Evolutionary conservation across 1,284 basidiomycete species (phyloP).

Genomic region (Apiotrichum siamense): DNA sequence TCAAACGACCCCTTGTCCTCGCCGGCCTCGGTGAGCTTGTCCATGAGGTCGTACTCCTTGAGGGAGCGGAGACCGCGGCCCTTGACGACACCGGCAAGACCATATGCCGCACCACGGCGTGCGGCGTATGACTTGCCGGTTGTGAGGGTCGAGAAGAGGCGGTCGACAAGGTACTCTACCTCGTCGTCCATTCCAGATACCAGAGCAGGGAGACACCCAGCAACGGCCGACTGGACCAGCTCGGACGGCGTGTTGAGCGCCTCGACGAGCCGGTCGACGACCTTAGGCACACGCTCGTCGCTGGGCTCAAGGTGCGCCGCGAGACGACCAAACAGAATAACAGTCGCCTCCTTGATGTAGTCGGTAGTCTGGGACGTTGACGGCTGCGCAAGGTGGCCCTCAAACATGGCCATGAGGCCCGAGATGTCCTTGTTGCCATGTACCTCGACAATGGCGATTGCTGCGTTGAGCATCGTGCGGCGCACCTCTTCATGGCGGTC

Average conservation of each 20-base stretch:
- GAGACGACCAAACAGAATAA: constrained; percentile 89
- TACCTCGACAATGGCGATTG: constrained; percentile 71
- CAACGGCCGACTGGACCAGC: constrained; percentile 92
- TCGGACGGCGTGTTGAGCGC: constrained; percentile 93
- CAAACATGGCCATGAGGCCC: constrained; percentile 76
- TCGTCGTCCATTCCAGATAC: constrained; percentile 64
- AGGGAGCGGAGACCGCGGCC: constrained; percentile 81
- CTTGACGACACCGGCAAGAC: constrained; percentile 84
- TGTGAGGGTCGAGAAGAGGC: constrained; percentile 69
- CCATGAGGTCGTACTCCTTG: constrained; percentile 75
- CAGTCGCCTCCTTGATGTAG: constrained; percentile 87
- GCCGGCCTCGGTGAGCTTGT: constrained; percentile 65
- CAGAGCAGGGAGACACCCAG: constrained; percentile 86
- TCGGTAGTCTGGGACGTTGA: constrained; percentile 68
- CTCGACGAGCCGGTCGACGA: constrained; percentile 83
- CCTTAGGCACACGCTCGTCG: constrained; percentile 70
- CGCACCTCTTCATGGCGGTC: constrained; percentile 79
- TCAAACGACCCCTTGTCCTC: constrained; percentile 88
- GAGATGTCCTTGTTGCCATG: constrained; percentile 71
- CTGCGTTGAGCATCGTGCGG: constrained; percentile 79
- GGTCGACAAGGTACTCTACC: constrained; percentile 65
- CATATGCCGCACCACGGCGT: constrained; percentile 91
- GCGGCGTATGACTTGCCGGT: constrained; percentile 79
- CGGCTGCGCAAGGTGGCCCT: constrained; percentile 65
- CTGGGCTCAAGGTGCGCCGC: constrained; percentile 77